Base-by-base conservation (phyloP, 2,329 filamentous ascomycete genomes). In the Microdochium bolleyi region DNA sequence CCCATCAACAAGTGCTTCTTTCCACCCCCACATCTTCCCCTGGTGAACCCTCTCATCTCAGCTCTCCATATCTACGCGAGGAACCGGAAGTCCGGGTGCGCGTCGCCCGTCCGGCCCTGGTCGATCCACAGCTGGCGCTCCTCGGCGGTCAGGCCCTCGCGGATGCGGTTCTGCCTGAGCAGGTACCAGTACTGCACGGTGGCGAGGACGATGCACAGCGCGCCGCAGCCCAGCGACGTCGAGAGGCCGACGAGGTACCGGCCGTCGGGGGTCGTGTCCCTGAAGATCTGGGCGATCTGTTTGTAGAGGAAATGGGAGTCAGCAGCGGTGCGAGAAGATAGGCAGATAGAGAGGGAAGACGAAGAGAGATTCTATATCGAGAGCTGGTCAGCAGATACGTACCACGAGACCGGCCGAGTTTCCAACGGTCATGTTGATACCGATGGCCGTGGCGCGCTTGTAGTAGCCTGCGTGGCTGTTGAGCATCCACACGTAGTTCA, bases 401-500 rank as follows among this genome's bases (percentile, higher is more conserved):
- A 51, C 49, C 19, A 53, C 51, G 19, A 53, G 24, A 22, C 51
- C 51, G 24, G 51, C 51, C 34, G 44, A 44, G 48, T 53, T 53
- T 16, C 51, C 51, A 14, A 53, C 27, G 16, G 51, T 53, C 51
- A 53, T 53, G 19, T 53, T 53, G 25, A 53, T 38, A 14, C 51
- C 51, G 22, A 53, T 53, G 14, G 51, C 51, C 7, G 51, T 53
- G 8, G 51, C 51, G 14, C 51, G 24, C 19, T 53, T 53, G 22
- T 50, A 49, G 24, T 53, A 53, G 10, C 51, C 51, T 10, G 51
- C 51, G 24, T 53, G 51, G 24, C 44, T 49, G 34, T 49, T 49
- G 25, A 53, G 25, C 51, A 53, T 53, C 51, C 51, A 53, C 8
- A 53, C 51, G 22, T 53, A 53, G 24, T 53, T 53, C 11, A 50